Evolutionary conservation across 2,329 filamentous ascomycete species (phyloP).

Genomic region (Botrytis hyacinthi): DNA sequence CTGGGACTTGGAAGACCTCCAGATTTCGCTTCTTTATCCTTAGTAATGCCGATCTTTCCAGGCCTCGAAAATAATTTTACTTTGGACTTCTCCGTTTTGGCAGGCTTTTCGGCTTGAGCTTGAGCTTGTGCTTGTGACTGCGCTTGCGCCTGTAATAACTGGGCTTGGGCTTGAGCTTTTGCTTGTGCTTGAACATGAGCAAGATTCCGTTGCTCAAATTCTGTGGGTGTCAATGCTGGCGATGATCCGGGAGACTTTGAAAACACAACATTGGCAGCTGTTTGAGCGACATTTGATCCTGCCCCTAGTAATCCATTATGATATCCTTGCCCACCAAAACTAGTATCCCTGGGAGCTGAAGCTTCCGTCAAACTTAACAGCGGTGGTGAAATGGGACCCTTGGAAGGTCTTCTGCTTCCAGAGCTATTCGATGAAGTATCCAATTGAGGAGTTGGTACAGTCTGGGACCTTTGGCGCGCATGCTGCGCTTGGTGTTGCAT

Average conservation of each 20-base stretch:
- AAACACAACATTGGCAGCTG: conserved; percentile 72
- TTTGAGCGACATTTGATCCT: conserved; percentile 63
- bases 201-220: conserved; percentile 37
- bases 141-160: conserved; percentile 37
- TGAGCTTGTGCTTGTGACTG: neutral
- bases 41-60: conserved; percentile 68
- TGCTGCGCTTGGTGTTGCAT: conserved; percentile 58
- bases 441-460: conserved; percentile 55
- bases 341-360: conserved; percentile 57
- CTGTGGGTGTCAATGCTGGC: conserved; percentile 36
- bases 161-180: conserved; percentile 1
- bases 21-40: conserved; percentile 61
- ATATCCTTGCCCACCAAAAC: conserved; percentile 50
- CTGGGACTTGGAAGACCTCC: conserved; percentile 70
- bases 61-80: conserved; percentile 80
- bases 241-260: conserved; percentile 48
- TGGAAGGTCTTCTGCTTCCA: conserved; percentile 32
- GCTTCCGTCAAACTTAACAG: conserved; percentile 64
- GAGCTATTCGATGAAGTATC: conserved; percentile 30
- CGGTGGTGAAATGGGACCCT: conserved; percentile 58
- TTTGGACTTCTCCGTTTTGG: conserved; percentile 68
- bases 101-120: conserved; percentile 54
- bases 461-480: conserved; percentile 68
- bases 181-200: conserved; percentile 7
- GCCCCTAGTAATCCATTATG: conserved; percentile 62